These are phyloP conservation scores for Helichrysum umbraculigerum DNA, from an alignment of 129 eudicot genomes.

Conservation along the genomic window DNA sequence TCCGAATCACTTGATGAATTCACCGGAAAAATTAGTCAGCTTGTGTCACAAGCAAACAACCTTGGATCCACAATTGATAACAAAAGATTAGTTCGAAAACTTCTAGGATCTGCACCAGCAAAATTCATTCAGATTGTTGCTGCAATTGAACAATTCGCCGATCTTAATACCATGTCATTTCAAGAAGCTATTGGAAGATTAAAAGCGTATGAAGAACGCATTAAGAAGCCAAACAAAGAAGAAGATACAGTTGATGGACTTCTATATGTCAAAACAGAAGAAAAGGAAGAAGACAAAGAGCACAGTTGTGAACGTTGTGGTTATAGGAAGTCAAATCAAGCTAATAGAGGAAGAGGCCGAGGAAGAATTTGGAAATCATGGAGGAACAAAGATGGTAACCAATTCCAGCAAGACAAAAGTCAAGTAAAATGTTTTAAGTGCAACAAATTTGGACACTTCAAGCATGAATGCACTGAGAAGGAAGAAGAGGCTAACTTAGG, in stretches of 20 bases:
- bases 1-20: conserved; percentile 4
- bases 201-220: background rate
- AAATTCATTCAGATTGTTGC: background rate
- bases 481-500: background rate
- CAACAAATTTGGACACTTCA: background rate
- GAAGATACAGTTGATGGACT: too few relatives aligned
- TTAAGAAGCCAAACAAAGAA: background rate
- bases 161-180: background rate
- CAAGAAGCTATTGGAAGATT: background rate
- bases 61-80: conserved; percentile 3
- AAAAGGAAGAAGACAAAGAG: background rate
- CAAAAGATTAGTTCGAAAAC: background rate
- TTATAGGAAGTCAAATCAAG: background rate
- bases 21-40: background rate
- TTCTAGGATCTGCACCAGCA: background rate
- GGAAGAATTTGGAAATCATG: background rate
- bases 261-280: background rate
- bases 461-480: background rate
- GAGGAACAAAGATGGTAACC: conserved; percentile 1
- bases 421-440: background rate
- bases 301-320: background rate
- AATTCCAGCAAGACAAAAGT: background rate
- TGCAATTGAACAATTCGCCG: background rate
- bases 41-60: conserved; percentile 2
- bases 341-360: background rate